Percentiles rank a stretch among this genome's conserved stretches.
Evolutionary conservation across 2,329 filamentous ascomycete species (phyloP).

Genomic region (Ophiosphaerella narmari): DNA sequence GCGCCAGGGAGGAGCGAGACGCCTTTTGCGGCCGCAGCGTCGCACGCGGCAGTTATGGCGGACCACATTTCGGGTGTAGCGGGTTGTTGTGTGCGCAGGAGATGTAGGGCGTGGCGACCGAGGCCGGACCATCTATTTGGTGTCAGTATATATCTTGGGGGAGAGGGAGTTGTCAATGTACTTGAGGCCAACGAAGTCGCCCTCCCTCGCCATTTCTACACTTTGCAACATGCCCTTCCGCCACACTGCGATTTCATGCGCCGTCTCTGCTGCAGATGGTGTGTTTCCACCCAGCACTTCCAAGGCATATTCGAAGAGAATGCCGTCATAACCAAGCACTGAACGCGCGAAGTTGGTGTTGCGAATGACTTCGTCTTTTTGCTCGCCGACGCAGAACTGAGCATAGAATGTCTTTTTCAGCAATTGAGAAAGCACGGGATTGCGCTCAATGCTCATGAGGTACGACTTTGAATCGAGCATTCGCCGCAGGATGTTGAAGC

Average conservation of each 20-base stretch:
- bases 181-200: conserved; percentile 62
- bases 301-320: conserved; percentile 81
- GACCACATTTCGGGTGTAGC: conserved; percentile 68
- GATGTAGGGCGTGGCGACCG: conserved; percentile 71
- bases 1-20: conserved; percentile 83
- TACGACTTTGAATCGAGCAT: conserved; percentile 71
- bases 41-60: conserved; percentile 76
- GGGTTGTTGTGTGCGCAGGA: conserved; percentile 65
- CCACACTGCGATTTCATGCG: conserved; percentile 72
- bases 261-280: conserved; percentile 57
- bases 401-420: conserved; percentile 85
- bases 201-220: conserved; percentile 58
- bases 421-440: conserved; percentile 69
- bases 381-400: conserved; percentile 89
- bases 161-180: conserved; percentile 15
- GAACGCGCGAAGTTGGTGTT: conserved; percentile 69
- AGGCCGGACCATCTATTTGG: conserved; percentile 73
- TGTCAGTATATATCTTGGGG: conserved; percentile 17
- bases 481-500: conserved; percentile 67
- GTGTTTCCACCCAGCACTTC: conserved; percentile 74
- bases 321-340: conserved; percentile 76
- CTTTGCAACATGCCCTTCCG: conserved; percentile 74
- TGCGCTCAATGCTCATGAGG: conserved; percentile 74
- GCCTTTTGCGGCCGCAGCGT: conserved; percentile 69
- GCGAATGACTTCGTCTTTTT: conserved; percentile 65